Conservation (phyloP, 345 rosid genomes). For the Gossypium thurberi region DNA sequence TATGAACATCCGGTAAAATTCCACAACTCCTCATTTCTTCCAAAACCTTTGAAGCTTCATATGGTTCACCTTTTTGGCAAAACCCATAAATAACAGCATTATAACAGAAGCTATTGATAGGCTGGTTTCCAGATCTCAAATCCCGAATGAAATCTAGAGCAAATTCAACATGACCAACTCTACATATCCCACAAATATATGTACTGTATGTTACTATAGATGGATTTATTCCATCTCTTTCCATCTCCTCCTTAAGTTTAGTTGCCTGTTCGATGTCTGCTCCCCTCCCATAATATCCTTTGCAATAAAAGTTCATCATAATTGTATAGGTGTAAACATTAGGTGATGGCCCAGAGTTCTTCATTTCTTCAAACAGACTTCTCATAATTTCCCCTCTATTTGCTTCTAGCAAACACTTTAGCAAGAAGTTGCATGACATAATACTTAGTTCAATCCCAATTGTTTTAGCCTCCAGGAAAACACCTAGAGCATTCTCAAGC, state of each 20-base stretch:
- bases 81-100: constrained; percentile 49
- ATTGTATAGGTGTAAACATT: constrained; percentile 46
- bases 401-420: constrained; percentile 42
- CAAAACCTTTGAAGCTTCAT: constrained; percentile 31
- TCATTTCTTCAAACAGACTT: constrained; percentile 33
- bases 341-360: constrained; percentile 33
- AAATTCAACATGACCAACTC: constrained; percentile 25
- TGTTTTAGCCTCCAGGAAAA: constrained; percentile 23
- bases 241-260: constrained; percentile 37
- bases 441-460: constrained; percentile 30
- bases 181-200: constrained; percentile 41
- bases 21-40: constrained; percentile 41
- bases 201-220: constrained; percentile 37
- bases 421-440: constrained; percentile 49
- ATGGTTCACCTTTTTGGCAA: constrained; percentile 36
- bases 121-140: constrained; percentile 19
- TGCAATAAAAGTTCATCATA: constrained; percentile 40
- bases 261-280: constrained; percentile 22
- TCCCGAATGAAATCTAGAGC: constrained; percentile 27
- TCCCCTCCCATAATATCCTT: constrained; percentile 19
- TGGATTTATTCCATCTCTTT: constrained; percentile 28
- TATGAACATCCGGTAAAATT: constrained; percentile 34
- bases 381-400: constrained; percentile 18
- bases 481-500: constrained; percentile 37
- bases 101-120: constrained; percentile 39